A percentile compares a stretch with the other conserved stretches of the same genome.
Evolutionary conservation across 2,329 filamentous ascomycete species (phyloP).

Genomic region (Lachnellula hyalina): DNA sequence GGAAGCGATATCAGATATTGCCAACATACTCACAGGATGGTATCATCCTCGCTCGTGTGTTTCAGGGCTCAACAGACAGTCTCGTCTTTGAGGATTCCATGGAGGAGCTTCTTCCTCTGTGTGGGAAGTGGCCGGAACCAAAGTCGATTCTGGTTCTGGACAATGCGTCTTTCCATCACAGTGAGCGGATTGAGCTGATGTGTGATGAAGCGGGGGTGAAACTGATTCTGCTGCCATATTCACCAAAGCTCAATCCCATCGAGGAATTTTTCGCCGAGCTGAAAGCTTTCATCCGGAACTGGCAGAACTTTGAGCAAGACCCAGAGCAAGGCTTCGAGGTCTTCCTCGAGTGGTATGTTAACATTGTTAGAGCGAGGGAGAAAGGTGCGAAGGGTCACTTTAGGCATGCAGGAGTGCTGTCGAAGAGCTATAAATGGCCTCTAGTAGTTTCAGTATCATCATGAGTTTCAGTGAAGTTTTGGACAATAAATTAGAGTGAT

Average conservation of each 20-base stretch:
- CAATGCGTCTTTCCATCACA: conserved; percentile 32
- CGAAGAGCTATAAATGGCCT: conserved; percentile 16
- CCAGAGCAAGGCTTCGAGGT: conserved; percentile 17
- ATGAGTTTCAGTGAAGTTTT: no score
- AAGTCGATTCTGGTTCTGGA: conserved; percentile 35
- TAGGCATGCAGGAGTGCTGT: conserved; percentile 11
- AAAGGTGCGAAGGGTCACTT: conserved; percentile 21
- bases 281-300: conserved; percentile 28
- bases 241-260: conserved; percentile 18
- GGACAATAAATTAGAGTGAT: no score
- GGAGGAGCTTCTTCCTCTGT: conserved; percentile 31
- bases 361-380: conserved; percentile 19
- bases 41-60: conserved; percentile 26
- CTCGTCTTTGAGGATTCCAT: conserved; percentile 30
- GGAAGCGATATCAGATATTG: conserved; percentile 24
- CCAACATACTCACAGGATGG: conserved; percentile 24
- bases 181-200: conserved; percentile 22
- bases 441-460: no score
- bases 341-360: conserved; percentile 25
- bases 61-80: conserved; percentile 28
- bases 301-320: conserved; percentile 16
- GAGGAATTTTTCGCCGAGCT: conserved; percentile 23
- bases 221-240: conserved; percentile 13
- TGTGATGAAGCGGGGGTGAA: conserved; percentile 19
- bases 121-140: conserved; percentile 30